A percentile compares a stretch with the other conserved stretches of the same genome.
phyloP scores from a whole-genome alignment of 192 early-diverging fungal species.

The Ramicandelaber brevisporus region DNA sequence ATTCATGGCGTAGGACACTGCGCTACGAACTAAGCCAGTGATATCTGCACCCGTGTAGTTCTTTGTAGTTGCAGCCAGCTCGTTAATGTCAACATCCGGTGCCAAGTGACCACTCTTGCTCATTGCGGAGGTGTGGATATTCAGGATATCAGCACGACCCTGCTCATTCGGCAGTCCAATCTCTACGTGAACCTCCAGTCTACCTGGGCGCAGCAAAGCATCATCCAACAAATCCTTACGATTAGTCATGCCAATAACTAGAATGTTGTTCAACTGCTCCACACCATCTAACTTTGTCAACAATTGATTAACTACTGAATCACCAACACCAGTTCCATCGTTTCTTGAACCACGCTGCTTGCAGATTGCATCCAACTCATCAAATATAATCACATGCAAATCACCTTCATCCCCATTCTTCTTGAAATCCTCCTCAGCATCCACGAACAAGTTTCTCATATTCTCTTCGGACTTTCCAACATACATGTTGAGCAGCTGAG shows the following conservation, averaged over 20 bases:
- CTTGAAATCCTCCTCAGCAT: conserved; percentile 88
- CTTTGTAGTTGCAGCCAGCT: conserved; percentile 71
- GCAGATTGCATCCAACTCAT: conserved; percentile 97
- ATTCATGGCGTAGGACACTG: conserved; percentile 87
- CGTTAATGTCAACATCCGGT: conserved; percentile 50
- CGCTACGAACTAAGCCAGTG: conserved; percentile 71
- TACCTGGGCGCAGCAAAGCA: conserved; percentile 79
- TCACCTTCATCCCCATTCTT: conserved; percentile 67
- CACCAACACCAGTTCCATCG: conserved; percentile 84
- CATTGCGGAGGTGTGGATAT: conserved; percentile 81
- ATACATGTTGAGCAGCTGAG: conserved; percentile 87
- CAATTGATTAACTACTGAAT: conserved; percentile 93
- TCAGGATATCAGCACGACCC: conserved; percentile 81
- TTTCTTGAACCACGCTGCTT: conserved; percentile 82
- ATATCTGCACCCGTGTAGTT: conserved; percentile 98
- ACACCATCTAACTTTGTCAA: conserved; percentile 98
- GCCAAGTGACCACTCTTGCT: conserved; percentile 51
- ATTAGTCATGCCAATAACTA: conserved; percentile 98
- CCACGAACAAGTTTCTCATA: conserved; percentile 82
- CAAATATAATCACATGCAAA: conserved; percentile 95
- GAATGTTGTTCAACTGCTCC: conserved; percentile 91
- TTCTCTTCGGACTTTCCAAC: conserved; percentile 95
- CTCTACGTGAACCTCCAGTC: conserved; percentile 94
- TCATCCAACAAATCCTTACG: conserved; percentile 95
- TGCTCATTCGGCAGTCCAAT: conserved; percentile 79